Evolutionary conservation across 345 rosid species (phyloP).

Genomic region (Citrus cavaleriei): DNA sequence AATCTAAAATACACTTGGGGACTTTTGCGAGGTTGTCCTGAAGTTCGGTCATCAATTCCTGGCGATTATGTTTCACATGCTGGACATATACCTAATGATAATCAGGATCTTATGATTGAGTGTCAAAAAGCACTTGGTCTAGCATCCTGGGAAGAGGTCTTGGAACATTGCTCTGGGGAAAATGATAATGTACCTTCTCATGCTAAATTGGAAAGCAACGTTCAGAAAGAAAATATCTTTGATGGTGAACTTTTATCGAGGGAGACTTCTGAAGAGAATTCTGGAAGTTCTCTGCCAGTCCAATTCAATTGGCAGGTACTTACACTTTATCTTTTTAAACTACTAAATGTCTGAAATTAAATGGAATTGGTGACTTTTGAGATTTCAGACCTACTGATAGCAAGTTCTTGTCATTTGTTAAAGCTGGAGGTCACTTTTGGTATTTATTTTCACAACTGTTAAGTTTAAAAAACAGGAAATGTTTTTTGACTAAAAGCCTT

Average conservation of each 20-base stretch:
- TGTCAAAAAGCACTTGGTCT: constrained; percentile 50
- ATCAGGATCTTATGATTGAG: constrained; percentile 21
- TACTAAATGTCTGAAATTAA: background rate
- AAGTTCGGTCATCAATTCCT: constrained; percentile 34
- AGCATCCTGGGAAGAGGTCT: constrained; percentile 63
- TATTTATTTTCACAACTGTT: background rate
- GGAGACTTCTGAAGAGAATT: constrained; percentile 31
- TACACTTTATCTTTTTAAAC: background rate
- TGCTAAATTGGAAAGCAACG: constrained; percentile 21
- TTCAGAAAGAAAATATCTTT: constrained; percentile 25
- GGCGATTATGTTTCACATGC: constrained; percentile 30
- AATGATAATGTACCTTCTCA: constrained; percentile 33
- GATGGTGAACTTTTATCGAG: constrained; percentile 33
- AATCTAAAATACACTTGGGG: constrained; percentile 16
- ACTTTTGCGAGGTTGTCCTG: constrained; percentile 30
- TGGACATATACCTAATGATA: constrained; percentile 33
- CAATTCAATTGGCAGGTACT: constrained; percentile 76
- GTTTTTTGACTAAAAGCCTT: background rate
- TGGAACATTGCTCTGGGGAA: constrained; percentile 42
- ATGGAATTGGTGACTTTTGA: background rate
- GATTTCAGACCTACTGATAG: background rate
- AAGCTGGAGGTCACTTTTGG: background rate
- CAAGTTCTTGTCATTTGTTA: background rate
- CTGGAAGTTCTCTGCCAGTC: constrained; percentile 36
- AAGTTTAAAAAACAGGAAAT: background rate